Evolutionary conservation across 257 asterid species (phyloP).

Genomic region (Striga asiatica): DNA sequence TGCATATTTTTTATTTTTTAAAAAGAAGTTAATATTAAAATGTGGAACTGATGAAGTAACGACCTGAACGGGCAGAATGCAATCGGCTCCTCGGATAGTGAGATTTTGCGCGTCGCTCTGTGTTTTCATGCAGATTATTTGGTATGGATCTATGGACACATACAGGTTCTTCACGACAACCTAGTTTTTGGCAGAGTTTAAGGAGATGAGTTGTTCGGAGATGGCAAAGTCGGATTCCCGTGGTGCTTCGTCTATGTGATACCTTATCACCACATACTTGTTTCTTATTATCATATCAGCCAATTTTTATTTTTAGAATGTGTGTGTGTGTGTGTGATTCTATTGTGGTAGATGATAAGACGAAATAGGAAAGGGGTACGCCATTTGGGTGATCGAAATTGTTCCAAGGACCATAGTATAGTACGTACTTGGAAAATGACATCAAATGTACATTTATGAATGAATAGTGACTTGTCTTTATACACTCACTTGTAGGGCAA

Average conservation of each 20-base stretch:
- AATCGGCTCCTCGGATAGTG: not conserved
- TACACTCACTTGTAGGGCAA: no score
- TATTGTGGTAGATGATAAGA: no score
- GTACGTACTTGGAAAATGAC: no score
- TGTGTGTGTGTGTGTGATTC: no score
- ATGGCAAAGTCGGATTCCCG: slow-evolving; percentile 1
- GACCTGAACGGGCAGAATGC: slow-evolving; percentile 24
- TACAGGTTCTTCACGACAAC: slow-evolving; percentile 28
- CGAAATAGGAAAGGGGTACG: no score
- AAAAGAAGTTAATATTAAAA: not conserved
- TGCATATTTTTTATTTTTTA: no score
- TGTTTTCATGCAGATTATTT: slow-evolving; percentile 32
- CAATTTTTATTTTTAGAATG: no score
- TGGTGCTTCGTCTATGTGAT: not conserved
- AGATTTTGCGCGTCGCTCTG: slow-evolving; percentile 18
- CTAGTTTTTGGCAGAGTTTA: not conserved
- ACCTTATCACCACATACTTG: not conserved
- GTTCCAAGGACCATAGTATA: no score
- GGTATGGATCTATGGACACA: slow-evolving; percentile 38
- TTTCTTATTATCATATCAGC: not conserved
- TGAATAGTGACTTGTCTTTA: no score
- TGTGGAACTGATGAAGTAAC: not conserved
- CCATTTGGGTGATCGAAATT: no score
- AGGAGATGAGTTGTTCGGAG: slow-evolving; percentile 7
- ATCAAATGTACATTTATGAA: no score